phyloP scores from a whole-genome alignment of 2,329 filamentous ascomycete species.

The Ophiostoma sp. region DNA sequence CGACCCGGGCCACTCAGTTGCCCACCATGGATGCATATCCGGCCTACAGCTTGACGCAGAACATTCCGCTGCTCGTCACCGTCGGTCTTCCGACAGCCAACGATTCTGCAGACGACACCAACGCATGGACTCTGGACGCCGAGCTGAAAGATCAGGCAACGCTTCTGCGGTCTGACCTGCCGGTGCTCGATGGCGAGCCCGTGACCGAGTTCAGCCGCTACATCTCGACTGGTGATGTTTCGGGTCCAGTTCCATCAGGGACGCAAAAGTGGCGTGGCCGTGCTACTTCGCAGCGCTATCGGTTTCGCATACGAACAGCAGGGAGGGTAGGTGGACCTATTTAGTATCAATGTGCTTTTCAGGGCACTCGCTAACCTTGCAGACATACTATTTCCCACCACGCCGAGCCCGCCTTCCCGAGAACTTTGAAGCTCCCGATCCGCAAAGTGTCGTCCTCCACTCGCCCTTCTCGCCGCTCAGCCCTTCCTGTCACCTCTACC shows the following conservation, averaged over 20 bases:
- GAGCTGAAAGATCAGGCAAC: constrained; percentile 60
- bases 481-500: constrained; percentile 78
- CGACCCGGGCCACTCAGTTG: not conserved
- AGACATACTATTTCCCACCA: constrained; percentile 59
- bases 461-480: constrained; percentile 90
- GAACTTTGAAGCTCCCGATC: constrained; percentile 48
- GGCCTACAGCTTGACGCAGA: constrained; percentile 77
- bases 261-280: constrained; percentile 62
- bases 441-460: constrained; percentile 63
- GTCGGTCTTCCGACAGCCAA: constrained; percentile 64
- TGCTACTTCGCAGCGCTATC: constrained; percentile 52
- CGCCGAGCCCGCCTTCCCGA: constrained; percentile 57
- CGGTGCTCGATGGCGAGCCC: constrained; percentile 64
- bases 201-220: constrained; percentile 65
- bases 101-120: not conserved
- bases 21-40: constrained; percentile 75
- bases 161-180: constrained; percentile 69
- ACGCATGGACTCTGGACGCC: constrained; percentile 47
- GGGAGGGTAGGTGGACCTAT: constrained; percentile 69
- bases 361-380: constrained; percentile 6
- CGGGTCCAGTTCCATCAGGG: constrained; percentile 42
- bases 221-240: constrained; percentile 66
- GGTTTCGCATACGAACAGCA: constrained; percentile 70
- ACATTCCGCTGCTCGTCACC: constrained; percentile 79
- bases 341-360: not conserved